Evolutionary conservation across 2,329 filamentous ascomycete species (phyloP), one percentile per base, ranked within the genome.

Genomic region (Nectriaceae sp.): DNA sequence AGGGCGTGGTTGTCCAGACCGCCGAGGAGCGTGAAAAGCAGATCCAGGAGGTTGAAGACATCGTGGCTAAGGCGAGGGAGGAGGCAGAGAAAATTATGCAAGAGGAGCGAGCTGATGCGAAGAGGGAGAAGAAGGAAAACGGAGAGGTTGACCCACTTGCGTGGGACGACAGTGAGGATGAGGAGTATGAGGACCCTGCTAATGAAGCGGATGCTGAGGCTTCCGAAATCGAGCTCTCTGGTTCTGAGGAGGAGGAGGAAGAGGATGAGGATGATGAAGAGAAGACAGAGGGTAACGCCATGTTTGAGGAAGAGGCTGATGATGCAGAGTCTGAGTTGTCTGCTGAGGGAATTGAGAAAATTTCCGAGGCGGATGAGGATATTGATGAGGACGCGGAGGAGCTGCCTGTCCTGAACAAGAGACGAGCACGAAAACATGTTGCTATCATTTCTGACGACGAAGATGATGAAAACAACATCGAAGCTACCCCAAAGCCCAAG

Each of bases 1-100:
- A 88, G 68, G 94, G 94, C 6, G 79, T 97, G 21, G 75, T 87
- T 20, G 77, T 97, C 16, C 87, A 92, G 66, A 96, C 89, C 1
- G 83, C 86, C 2, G 93, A 97, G 68, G 92, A 99, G 67, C 84
- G 89, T 18, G 88, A 92, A 63, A 82, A 83, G 26, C 88, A 96
- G 65, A 83, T 90, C 67, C 84, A 88, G 48, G 84, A 92, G 50
- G 84, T 96, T 11, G 94, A 97, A 59, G 88, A 97, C 62, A 80
- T 97, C 51, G 82, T 97, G 21, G 87, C 93, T 40, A 91, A 87
- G 61, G 93, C 92, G 18, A 80, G 91, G 48, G 78, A 84, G 52
- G 90, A 97, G 65, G 92, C 87, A 2, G 57, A 67, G 31, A 85
- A 88, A 57, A 85, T 97, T 42, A 87, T 86, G 69, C 83, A 87